Conservation (phyloP, 805 yeast species). For the Nakazawaea anatomiae region DNA sequence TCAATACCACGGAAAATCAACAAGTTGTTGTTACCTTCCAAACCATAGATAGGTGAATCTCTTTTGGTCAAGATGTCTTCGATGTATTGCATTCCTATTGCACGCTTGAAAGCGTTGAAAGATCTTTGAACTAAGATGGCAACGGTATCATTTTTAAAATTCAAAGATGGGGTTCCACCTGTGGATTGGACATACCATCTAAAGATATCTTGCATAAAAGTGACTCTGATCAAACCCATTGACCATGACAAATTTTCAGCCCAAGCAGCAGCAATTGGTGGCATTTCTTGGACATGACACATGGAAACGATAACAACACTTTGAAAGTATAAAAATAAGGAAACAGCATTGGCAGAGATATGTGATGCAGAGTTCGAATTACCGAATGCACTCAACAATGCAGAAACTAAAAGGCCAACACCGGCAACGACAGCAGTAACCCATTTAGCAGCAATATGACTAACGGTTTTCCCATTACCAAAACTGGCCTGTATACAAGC, state of each 20-base stretch:
- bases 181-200: conserved; percentile 85
- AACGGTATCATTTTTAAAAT: conserved; percentile 52
- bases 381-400: conserved; percentile 77
- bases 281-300: conserved; percentile 80
- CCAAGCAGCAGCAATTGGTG: conserved; percentile 94
- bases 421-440: conserved; percentile 91
- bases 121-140: conserved; percentile 76
- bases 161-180: conserved; percentile 78
- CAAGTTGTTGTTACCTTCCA: conserved; percentile 51
- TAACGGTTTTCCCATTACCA: conserved; percentile 72
- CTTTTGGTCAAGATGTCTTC: conserved; percentile 17
- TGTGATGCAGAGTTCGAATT: conserved; percentile 87
- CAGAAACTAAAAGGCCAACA: conserved; percentile 77
- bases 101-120: conserved; percentile 20
- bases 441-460: conserved; percentile 84
- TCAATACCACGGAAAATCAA: conserved; percentile 80
- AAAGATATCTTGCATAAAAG: conserved; percentile 79
- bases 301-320: conserved; percentile 77
- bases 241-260: conserved; percentile 91
- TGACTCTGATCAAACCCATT: conserved; percentile 77
- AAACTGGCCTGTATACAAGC: conserved; percentile 77
- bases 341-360: conserved; percentile 79
- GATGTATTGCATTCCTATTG: conserved; percentile 7
- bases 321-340: conserved; percentile 84
- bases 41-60: conserved; percentile 24